Evolutionary conservation across 306 rosid species (phyloP), one percentile per base, ranked within the genome.

Genomic region (Fagus sylvatica): DNA sequence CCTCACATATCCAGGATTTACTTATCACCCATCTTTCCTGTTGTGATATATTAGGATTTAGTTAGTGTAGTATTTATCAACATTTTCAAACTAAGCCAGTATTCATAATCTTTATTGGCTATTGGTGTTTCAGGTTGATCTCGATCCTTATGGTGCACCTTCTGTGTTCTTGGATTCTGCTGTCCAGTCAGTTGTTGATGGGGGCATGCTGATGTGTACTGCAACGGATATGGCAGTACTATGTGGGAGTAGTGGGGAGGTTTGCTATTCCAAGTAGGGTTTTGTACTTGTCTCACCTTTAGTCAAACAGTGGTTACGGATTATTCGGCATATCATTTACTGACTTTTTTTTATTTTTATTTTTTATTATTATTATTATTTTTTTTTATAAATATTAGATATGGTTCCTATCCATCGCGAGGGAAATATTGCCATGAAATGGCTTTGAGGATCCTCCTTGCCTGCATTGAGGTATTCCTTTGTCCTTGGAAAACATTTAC

Each of bases 221-320:
- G 99, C 98, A 83, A 96, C 99, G 22, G 98, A 96, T 81, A 93
- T 96, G 99, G 98, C 99, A 19, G 96, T 93, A 59, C 91, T 96
- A 51, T 96, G 99, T 69, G 97, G 99, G 79, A 97, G 93, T 55
- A 96, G 93, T 36, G 99, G 99, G 89, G 98, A 96, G 87, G 99
- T 93, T 76, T 96, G 98, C 96, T 91, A 96, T 88, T 90, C 99
- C 74, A 96, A 96, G 99, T 93, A 90, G 88, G 89, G 81, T 70
- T 71, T 80, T 40, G 28, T 79, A 48, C 74, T 76, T 80, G 78
- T 80, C 39, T 76, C 57, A 32, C 22, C 60, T 74, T 78, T 57
- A 43, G 6, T 68, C 65, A 37, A 53, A 32, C 49, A 65, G 11
- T 49, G 71, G 68, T 80, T 80, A 76, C 39, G 62, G 71, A 17